Evolutionary conservation across 176 grass and related monocot species (phyloP).

Genomic region (Phyllostachys edulis): DNA sequence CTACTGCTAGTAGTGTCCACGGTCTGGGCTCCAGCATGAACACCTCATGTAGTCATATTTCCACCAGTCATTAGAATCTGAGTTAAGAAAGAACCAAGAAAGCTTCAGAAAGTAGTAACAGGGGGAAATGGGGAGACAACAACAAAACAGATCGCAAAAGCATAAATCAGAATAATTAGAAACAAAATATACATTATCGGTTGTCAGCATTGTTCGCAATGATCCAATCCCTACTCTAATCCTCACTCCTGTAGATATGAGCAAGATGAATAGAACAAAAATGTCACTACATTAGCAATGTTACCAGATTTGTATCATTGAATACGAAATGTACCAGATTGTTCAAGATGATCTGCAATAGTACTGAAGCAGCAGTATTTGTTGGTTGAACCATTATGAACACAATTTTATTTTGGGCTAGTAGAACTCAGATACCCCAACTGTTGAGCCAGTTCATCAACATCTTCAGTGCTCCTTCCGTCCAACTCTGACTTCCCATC

Average conservation of each 20-base stretch:
- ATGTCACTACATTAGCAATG: conserved; percentile 7
- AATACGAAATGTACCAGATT: conserved; percentile 33
- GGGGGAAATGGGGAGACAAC: not conserved
- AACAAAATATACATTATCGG: not conserved
- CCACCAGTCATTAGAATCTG: conserved; percentile 22
- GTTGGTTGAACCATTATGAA: conserved; percentile 29
- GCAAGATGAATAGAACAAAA: not conserved
- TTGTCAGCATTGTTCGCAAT: not conserved
- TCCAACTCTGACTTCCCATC: conserved; percentile 35
- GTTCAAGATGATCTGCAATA: conserved; percentile 10
- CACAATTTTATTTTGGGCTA: conserved; percentile 47
- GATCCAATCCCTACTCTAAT: conserved; percentile 27
- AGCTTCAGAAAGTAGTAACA: not conserved
- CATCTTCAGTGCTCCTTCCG: conserved; percentile 32
- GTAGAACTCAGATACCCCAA: conserved; percentile 71
- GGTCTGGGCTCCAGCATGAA: not conserved
- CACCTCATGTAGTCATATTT: not conserved
- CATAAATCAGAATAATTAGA: not conserved
- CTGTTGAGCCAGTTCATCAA: conserved; percentile 44
- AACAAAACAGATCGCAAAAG: not conserved
- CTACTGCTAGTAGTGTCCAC: not conserved
- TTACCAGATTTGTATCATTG: conserved; percentile 3
- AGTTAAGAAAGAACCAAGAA: not conserved
- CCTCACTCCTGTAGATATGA: conserved; percentile 16
- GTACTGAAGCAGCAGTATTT: conserved; percentile 31